These are phyloP conservation scores for Ogataea salicorniae DNA, from an alignment of 805 yeast genomes.

Conservation along the genomic window DNA sequence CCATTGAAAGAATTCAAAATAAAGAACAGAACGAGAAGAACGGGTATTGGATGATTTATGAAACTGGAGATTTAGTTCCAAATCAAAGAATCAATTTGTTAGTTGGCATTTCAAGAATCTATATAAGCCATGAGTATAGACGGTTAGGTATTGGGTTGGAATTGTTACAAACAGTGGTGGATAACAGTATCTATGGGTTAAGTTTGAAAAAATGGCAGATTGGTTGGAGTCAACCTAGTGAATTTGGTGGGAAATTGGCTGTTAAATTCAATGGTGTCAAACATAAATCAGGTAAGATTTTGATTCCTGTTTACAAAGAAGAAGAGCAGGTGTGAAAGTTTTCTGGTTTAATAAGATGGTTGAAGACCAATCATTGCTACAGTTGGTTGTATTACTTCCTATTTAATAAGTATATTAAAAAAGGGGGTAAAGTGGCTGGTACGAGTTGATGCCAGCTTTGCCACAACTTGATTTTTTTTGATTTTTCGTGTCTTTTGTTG, in stretches of 20 bases:
- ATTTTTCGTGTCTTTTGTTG: background rate
- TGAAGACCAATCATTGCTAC: background rate
- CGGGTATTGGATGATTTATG: slow-evolving; percentile 58
- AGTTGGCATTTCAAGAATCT: slow-evolving; percentile 47
- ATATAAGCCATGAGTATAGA: slow-evolving; percentile 41
- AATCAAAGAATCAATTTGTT: slow-evolving; percentile 33
- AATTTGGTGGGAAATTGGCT: slow-evolving; percentile 58
- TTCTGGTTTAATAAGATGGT: background rate
- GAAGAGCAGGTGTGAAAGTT: slow-evolving; percentile 1
- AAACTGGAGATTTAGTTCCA: slow-evolving; percentile 46
- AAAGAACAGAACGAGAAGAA: slow-evolving; percentile 30
- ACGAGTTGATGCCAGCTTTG: background rate
- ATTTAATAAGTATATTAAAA: no score
- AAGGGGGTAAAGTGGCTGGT: no score
- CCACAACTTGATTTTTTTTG: background rate
- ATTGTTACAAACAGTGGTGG: slow-evolving; percentile 40
- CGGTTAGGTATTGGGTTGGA: slow-evolving; percentile 44
- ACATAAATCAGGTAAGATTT: slow-evolving; percentile 47
- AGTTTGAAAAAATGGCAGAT: slow-evolving; percentile 37
- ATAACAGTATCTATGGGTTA: slow-evolving; percentile 46
- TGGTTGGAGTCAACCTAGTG: slow-evolving; percentile 73
- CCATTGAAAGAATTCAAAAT: slow-evolving; percentile 40
- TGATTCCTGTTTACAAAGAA: slow-evolving; percentile 46
- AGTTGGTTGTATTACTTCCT: no score
- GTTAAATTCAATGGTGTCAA: slow-evolving; percentile 46